Conservation (phyloP, 805 yeast species). For the Yarrowia divulgata region DNA sequence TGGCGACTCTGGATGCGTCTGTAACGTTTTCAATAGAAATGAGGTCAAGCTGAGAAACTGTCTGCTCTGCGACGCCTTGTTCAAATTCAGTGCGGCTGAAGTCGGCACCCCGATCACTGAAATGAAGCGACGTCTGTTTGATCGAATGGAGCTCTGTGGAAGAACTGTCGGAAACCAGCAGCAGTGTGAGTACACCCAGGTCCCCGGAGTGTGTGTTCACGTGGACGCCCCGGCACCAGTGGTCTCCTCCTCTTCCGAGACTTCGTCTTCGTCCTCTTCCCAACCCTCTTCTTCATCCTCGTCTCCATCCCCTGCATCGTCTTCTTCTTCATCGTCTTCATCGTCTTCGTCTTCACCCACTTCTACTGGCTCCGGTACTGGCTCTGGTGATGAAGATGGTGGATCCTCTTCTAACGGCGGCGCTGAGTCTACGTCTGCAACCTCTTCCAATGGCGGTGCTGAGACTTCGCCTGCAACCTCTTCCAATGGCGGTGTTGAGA, state of each 20-base stretch:
- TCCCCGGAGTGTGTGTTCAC: constrained; percentile 11
- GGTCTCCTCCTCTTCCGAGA: not conserved
- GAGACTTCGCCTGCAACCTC: too few species aligned
- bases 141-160: constrained; percentile 1
- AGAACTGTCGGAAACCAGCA: not conserved
- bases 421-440: too few species aligned
- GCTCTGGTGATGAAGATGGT: not conserved
- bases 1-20: not conserved
- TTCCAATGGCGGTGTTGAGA: too few species aligned
- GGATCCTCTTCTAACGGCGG: not conserved
- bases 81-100: not conserved
- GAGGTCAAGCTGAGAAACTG: not conserved
- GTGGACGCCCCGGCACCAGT: not conserved
- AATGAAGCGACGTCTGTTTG: constrained; percentile 9
- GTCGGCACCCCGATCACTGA: constrained; percentile 3
- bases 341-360: too few species aligned
- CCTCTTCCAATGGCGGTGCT: too few species aligned
- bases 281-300: not conserved
- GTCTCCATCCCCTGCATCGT: too few species aligned
- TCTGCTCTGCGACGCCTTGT: constrained; percentile 9
- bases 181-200: constrained; percentile 4
- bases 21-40: not conserved
- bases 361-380: not conserved
- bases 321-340: too few species aligned
- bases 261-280: not conserved